Evolutionary conservation across 805 yeast genomes (phyloP), one percentile per base, ranked within the genome.

Genomic region (Phaffomyces thermotolerans): DNA sequence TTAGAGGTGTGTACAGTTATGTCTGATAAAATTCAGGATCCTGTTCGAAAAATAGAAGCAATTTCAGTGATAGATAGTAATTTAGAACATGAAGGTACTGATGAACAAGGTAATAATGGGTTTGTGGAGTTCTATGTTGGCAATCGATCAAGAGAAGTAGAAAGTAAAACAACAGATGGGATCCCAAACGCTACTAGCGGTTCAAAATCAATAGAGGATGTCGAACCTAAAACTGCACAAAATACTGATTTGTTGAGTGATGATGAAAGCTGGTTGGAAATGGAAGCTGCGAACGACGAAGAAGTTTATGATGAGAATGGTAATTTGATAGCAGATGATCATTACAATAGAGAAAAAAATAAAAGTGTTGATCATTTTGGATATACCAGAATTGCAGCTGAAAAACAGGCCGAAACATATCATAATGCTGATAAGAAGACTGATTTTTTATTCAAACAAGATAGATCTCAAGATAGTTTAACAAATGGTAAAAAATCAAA

Each of bases 311-410:
- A 91, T 56, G 85, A 87, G 23, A 77, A 76, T 54, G 97, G 93
- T 4, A 78, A 79, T 45, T 64, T 80, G 22, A 67, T 78, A 22
- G 58, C 65, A 17, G 57, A 43, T 56, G 63, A 48, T 49, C 58
- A 44, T 14, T 46, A 48, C 36, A 40, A 44, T 22, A 9, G 48
- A 39, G 29, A 33, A 9, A 41, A 47, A 48, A 17, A 41, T 48
- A 25, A 38, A n/a, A 27, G 34, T 17, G 53, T 41, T 9, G 54
- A 50, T 13, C 49, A 53, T 1, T 75, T 75, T 34, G 76, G 95
- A 0, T 93, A 93, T 60, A 93, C 98, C 0, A 82, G 95, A 55
- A 83, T 93, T 8, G 87, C 88, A 25, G 84, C 81, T 1, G 93
- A 86, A 53, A 88, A 82, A 50, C 97, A 93, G 58, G 87, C 89